Evolutionary conservation across 345 rosid species (phyloP), one percentile per base, ranked within the genome.

Genomic region (Syzygium aqueum): DNA sequence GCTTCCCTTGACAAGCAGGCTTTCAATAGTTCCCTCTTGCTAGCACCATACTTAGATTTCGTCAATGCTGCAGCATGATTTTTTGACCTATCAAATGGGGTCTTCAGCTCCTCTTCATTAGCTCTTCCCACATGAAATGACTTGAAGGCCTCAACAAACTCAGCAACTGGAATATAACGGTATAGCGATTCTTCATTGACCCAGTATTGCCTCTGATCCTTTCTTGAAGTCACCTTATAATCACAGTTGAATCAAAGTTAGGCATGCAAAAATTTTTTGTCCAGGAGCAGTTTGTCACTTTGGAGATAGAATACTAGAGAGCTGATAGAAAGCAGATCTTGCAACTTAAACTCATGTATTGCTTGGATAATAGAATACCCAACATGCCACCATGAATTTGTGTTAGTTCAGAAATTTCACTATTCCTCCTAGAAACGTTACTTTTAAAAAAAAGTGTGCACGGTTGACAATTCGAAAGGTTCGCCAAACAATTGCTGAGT

Each of bases 1-100:
- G 86, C 86, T 84, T 88, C 88, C 84, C 90, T 88, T 13, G 86
- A 61, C 50, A 90, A 65, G 86, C 92, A 87, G 49, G 92, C 88
- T 84, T 89, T 90, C 28, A 90, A 73, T 83, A 90, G 46, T 77
- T 89, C 88, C 82, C n/a, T 53, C 86, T 85, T 89, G 17, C 87
- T 53, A 46, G 84, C 88, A 28, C 92, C 88, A 14, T 87, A 90
- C 51, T 86, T 84, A 67, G 85, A 53, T 86, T 52, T 86, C 14
- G 67, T 54, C 83, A 88, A 86, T 22, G 90, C 86, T n/a, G 86
- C 86, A 5, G 90, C 86, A 82, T 86, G 88, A 33, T 37, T 88
- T 63, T 53, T 86, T 19, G 87, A 88, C 83, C 63, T 84, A 85
- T 86, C 86, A 21, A 86, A 88, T 27, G 90, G 90, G 83, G 53